Percentiles rank a stretch among this genome's conserved stretches.
phyloP scores from a whole-genome alignment of 1,284 basidiomycete species.

The Garcileccinum viscosum region DNA sequence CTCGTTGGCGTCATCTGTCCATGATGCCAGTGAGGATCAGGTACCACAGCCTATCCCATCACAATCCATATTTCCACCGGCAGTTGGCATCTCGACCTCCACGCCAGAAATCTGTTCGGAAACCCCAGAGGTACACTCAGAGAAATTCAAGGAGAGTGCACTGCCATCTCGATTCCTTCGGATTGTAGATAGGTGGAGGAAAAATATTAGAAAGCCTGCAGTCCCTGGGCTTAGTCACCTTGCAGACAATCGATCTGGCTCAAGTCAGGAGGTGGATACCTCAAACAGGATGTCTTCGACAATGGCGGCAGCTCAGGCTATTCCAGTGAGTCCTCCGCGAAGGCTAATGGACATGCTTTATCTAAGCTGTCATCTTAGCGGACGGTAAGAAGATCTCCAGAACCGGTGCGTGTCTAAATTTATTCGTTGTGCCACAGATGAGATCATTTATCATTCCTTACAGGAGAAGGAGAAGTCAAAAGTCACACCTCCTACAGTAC shows the following conservation, averaged over 20 bases:
- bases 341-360: not conserved
- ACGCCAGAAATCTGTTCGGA: not conserved
- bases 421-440: no score
- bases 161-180: not conserved
- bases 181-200: not conserved
- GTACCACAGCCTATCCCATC: not conserved
- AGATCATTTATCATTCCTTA: no score
- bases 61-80: not conserved
- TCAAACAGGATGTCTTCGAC: not conserved
- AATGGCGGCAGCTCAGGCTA: not conserved
- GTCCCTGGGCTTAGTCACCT: not conserved
- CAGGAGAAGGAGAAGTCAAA: no score
- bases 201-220: not conserved
- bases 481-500: no score
- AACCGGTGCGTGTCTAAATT: no score
- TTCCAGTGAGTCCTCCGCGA: not conserved
- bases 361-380: not conserved
- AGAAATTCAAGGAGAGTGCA: not conserved
- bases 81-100: not conserved
- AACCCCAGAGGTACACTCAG: not conserved
- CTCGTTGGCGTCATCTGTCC: no score
- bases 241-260: not conserved
- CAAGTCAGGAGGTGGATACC: not conserved
- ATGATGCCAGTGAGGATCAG: no score
- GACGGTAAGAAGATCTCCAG: no score